A percentile compares a stretch with the other conserved stretches of the same genome.
These are phyloP conservation scores for Bidens hawaiensis DNA, from an alignment of 140 eudicot genomes.

Conservation along the genomic window DNA sequence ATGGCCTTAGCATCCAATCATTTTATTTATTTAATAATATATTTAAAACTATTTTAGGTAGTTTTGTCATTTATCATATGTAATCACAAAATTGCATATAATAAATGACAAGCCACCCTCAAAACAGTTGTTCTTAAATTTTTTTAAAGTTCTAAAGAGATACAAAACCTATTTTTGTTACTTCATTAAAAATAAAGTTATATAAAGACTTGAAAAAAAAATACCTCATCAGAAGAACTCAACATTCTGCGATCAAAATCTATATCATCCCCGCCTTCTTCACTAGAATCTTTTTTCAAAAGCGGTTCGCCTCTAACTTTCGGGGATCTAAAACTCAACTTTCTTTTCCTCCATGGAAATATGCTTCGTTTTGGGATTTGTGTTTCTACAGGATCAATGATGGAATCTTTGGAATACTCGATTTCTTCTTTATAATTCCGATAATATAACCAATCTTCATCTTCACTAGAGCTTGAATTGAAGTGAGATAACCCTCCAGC, in stretches of 20 bases:
- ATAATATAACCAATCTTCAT: slow-evolving; percentile 52
- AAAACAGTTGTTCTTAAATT: no score
- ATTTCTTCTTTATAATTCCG: slow-evolving; percentile 30
- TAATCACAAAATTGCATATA: no score
- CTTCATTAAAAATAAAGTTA: neutral
- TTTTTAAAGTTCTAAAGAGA: no score
- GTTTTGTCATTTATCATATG: no score
- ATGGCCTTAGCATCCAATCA: no score
- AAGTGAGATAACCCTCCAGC: slow-evolving; percentile 43
- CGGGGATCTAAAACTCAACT: slow-evolving; percentile 60
- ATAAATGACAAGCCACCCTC: no score
- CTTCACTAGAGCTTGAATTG: slow-evolving; percentile 38
- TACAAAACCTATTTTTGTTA: no score
- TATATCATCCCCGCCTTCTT: slow-evolving; percentile 82
- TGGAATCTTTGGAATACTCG: slow-evolving; percentile 23
- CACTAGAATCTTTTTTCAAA: slow-evolving; percentile 58
- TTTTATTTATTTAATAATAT: no score
- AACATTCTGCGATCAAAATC: slow-evolving; percentile 75
- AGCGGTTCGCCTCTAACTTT: slow-evolving; percentile 72
- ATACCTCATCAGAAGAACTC: slow-evolving; percentile 54
- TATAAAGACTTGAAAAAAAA: neutral
- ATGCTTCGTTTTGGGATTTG: slow-evolving; percentile 47
- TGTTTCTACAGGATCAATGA: slow-evolving; percentile 21
- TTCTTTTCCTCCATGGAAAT: slow-evolving; percentile 67
- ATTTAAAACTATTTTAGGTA: no score